Percentiles rank a stretch among this genome's conserved stretches.
Evolutionary conservation across 257 asterid genomes (phyloP).

Genomic region (Solanum sitiens): DNA sequence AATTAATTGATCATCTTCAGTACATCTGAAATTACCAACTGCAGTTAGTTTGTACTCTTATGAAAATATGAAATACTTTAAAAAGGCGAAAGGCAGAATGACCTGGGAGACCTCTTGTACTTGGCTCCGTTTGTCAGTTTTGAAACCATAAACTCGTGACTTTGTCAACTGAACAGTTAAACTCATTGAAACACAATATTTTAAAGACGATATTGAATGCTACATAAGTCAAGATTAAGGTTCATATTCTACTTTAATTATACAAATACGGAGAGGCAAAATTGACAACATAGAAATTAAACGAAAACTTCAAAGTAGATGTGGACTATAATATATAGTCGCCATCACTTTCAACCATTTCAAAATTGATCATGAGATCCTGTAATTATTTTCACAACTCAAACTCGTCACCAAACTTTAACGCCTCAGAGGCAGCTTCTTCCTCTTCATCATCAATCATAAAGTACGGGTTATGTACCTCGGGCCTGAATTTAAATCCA

Average conservation of each 20-base stretch:
- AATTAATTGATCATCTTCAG: too few species aligned
- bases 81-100: too few species aligned
- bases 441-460: conserved; percentile 79
- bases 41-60: too few species aligned
- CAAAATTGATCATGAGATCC: not conserved
- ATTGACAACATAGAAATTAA: not conserved
- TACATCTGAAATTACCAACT: too few species aligned
- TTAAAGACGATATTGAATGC: not conserved
- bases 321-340: not conserved
- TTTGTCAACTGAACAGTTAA: too few species aligned
- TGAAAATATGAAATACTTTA: not conserved
- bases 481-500: conserved; percentile 73
- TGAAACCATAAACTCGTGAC: too few species aligned
- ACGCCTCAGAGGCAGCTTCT: conserved; percentile 79
- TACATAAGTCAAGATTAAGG: not conserved
- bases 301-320: not conserved
- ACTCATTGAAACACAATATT: too few species aligned
- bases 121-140: too few species aligned
- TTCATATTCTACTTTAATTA: not conserved
- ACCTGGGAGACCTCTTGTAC: too few species aligned
- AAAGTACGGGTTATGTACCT: conserved; percentile 73
- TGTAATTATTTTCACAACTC: conserved; percentile 39
- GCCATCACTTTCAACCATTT: not conserved
- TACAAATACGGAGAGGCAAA: not conserved
- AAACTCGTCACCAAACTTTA: conserved; percentile 86